These are phyloP conservation scores for Pleurotus pulmonarius DNA, from an alignment of 768 basidiomycete genomes.

Conservation along the genomic window DNA sequence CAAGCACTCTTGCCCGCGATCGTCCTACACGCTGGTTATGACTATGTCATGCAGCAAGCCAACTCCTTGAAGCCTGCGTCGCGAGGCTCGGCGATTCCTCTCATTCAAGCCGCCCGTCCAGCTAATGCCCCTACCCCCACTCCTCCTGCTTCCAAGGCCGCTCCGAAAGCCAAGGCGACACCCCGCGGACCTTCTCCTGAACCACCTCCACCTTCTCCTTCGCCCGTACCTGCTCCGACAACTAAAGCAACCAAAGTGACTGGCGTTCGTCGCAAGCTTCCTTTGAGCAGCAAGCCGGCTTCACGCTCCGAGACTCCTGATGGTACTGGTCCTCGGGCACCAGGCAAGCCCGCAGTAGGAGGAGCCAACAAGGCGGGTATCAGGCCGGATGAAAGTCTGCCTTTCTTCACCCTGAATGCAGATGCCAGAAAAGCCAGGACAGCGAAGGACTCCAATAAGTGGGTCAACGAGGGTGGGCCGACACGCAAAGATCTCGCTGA, in stretches of 20 bases:
- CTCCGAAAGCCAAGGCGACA: conserved; percentile 11
- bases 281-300: conserved; percentile 53
- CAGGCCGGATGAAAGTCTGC: conserved; percentile 30
- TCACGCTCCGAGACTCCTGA: conserved; percentile 45
- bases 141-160: conserved; percentile 21
- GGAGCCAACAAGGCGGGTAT: conserved; percentile 43
- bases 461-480: conserved; percentile 84
- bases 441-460: conserved; percentile 72
- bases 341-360: conserved; percentile 32
- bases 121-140: conserved; percentile 25
- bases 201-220: conserved; percentile 37
- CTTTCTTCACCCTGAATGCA: conserved; percentile 49
- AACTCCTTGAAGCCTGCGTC: conserved; percentile 90
- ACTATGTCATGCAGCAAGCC: conserved; percentile 83
- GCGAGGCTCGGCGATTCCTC: conserved; percentile 72
- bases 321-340: conserved; percentile 22
- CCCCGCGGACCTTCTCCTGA: conserved; percentile 25
- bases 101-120: conserved; percentile 83
- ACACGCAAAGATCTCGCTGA: conserved; percentile 87
- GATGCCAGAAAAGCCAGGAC: conserved; percentile 67
- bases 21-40: conserved; percentile 73
- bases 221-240: conserved; percentile 38
- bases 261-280: conserved; percentile 72
- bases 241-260: conserved; percentile 42
- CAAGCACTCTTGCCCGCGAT: conserved; percentile 76